Conservation (phyloP, 2,329 filamentous ascomycete species). For the Biscogniauxia mediterranea region DNA sequence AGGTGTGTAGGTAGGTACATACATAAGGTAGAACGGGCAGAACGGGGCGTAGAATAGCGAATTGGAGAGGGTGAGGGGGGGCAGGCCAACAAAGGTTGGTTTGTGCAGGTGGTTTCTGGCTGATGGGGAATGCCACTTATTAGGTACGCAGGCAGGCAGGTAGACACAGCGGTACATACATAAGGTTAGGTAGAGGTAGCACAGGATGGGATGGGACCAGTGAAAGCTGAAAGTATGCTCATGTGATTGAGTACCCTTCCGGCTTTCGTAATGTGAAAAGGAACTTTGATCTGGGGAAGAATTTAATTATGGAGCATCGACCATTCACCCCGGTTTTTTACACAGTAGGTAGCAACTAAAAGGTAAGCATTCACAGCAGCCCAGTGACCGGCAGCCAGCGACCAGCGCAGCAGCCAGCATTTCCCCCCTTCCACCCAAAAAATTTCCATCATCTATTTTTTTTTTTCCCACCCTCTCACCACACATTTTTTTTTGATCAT, state of each 20-base stretch:
- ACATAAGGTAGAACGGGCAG: background rate
- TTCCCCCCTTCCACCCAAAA: constrained; percentile 28
- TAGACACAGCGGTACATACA: background rate
- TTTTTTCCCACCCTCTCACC: constrained; percentile 23
- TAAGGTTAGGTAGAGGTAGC: background rate
- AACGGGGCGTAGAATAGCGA: too few species aligned
- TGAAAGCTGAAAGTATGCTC: background rate
- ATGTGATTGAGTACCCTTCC: background rate
- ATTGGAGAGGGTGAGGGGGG: too few species aligned
- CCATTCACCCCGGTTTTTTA: background rate
- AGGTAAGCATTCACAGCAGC: constrained; percentile 3
- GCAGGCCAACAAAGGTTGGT: background rate
- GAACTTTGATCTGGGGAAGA: background rate
- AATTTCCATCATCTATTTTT: constrained; percentile 30
- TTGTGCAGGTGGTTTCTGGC: constrained; percentile 2
- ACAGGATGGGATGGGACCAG: too few species aligned
- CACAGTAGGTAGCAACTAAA: background rate
- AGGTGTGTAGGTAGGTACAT: too few species aligned
- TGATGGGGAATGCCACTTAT: background rate
- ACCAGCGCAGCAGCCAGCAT: constrained; percentile 20
- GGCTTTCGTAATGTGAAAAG: too few species aligned
- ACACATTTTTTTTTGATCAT: constrained; percentile 27
- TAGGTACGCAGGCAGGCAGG: constrained; percentile 1
- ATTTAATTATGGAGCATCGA: constrained; percentile 5
- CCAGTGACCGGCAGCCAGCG: background rate